A percentile compares a stretch with the other conserved stretches of the same genome.
Conservation (phyloP, 1,284 basidiomycete genomes). For the Fomes fomentarius region DNA sequence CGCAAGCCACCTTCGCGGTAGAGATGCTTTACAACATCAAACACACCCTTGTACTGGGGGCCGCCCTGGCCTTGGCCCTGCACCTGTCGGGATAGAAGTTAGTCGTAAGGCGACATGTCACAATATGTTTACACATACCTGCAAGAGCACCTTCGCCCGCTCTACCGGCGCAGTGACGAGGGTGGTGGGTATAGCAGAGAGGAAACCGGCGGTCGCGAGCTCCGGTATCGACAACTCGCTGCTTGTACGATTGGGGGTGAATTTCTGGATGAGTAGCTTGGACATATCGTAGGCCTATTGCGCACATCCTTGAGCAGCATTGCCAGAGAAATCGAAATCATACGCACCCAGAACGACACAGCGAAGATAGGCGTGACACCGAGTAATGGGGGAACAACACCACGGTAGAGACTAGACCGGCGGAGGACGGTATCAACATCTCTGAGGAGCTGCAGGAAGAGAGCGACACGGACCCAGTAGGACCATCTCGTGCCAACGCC, state of each 20-base stretch:
- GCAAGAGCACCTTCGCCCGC: slow-evolving; percentile 94
- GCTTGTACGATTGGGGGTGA: slow-evolving; percentile 71
- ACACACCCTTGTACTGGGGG: slow-evolving; percentile 87
- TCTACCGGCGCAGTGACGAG: slow-evolving; percentile 95
- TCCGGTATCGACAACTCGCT: slow-evolving; percentile 77
- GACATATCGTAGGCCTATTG: slow-evolving; percentile 90
- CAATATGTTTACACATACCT: slow-evolving; percentile 53
- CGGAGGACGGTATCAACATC: neutral
- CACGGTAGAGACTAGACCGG: slow-evolving; percentile 82
- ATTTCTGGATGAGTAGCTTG: slow-evolving; percentile 82
- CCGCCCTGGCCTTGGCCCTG: slow-evolving; percentile 91
- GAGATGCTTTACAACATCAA: slow-evolving; percentile 90
- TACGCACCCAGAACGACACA: slow-evolving; percentile 92
- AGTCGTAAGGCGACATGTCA: neutral
- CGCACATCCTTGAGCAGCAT: neutral
- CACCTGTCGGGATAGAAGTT: slow-evolving; percentile 16
- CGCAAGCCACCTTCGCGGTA: slow-evolving; percentile 94
- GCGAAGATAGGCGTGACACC: slow-evolving; percentile 99
- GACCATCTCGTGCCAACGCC: slow-evolving; percentile 87
- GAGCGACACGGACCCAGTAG: slow-evolving; percentile 69
- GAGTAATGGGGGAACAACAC: slow-evolving; percentile 93
- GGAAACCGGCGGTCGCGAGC: slow-evolving; percentile 91
- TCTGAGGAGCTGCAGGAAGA: neutral
- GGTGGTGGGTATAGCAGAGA: slow-evolving; percentile 93
- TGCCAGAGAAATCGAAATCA: neutral